phyloP scores from a whole-genome alignment of 805 yeast species.

The Spathaspora hagerdaliae region DNA sequence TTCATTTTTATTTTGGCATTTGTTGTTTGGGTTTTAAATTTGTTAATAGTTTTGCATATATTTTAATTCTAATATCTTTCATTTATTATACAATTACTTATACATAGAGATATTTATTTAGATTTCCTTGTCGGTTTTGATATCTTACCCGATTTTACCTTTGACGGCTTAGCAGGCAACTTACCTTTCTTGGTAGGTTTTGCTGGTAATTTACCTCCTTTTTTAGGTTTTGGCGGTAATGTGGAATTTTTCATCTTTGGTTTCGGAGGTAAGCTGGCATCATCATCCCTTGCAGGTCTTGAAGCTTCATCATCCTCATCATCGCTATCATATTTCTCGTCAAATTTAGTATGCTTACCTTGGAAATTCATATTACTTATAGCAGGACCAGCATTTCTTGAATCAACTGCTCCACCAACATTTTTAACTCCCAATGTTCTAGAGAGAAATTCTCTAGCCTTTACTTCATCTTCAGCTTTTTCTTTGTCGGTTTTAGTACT shows the following conservation, averaged over 20 bases:
- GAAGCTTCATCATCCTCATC: background rate
- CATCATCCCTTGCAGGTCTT: background rate
- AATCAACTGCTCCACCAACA: constrained; percentile 29
- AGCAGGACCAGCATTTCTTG: constrained; percentile 25
- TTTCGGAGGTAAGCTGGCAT: background rate
- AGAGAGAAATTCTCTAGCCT: constrained; percentile 44
- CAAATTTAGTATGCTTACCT: constrained; percentile 37
- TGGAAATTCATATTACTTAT: constrained; percentile 34
- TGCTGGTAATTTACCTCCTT: background rate
- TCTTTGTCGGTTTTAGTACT: constrained; percentile 15
- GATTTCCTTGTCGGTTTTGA: constrained; percentile 1
- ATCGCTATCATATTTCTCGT: constrained; percentile 10
- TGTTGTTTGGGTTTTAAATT: too few relatives aligned
- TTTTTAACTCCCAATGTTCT: constrained; percentile 38
- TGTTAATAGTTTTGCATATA: too few relatives aligned
- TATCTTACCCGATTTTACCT: background rate
- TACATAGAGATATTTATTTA: too few relatives aligned
- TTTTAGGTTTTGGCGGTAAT: background rate
- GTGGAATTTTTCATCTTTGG: background rate
- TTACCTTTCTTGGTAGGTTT: background rate
- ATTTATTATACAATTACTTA: too few relatives aligned
- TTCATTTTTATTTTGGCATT: background rate
- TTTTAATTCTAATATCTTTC: too few relatives aligned
- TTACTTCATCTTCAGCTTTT: constrained; percentile 24
- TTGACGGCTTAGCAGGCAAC: background rate